A percentile compares a stretch with the other conserved stretches of the same genome.
Conservation (phyloP, 2,329 filamentous ascomycete species). For the Beauveria brongniartii region DNA sequence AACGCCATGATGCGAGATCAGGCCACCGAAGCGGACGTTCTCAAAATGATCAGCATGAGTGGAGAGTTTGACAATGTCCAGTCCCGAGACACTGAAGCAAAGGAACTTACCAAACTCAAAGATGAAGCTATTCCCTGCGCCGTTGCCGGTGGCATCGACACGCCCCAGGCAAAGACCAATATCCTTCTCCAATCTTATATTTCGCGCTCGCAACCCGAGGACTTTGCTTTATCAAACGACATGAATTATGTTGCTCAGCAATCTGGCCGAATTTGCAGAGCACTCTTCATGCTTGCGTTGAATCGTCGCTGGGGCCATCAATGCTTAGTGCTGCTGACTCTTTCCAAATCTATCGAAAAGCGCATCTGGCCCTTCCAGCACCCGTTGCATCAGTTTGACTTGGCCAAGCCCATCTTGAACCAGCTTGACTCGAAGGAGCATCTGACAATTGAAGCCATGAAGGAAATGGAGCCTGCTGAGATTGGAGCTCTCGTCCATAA, state of each 20-base stretch:
- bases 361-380: constrained; percentile 93
- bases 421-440: constrained; percentile 77
- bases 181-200: constrained; percentile 93
- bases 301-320: constrained; percentile 95
- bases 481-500: constrained; percentile 91
- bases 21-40: constrained; percentile 81
- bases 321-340: constrained; percentile 79
- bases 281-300: constrained; percentile 93
- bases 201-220: constrained; percentile 76
- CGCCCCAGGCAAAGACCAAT: constrained; percentile 86
- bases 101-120: constrained; percentile 71
- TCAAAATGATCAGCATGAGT: constrained; percentile 96
- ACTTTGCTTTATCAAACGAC: constrained; percentile 89
- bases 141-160: constrained; percentile 62
- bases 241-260: constrained; percentile 94
- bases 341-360: constrained; percentile 96
- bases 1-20: constrained; percentile 86
- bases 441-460: constrained; percentile 70
- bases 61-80: constrained; percentile 98
- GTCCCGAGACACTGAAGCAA: constrained; percentile 79
- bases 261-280: constrained; percentile 84
- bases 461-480: constrained; percentile 88
- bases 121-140: constrained; percentile 68
- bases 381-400: constrained; percentile 88
- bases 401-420: constrained; percentile 73